Base-by-base conservation (phyloP, 2,329 filamentous ascomycete genomes). In the Aspergillus calidoustus region DNA sequence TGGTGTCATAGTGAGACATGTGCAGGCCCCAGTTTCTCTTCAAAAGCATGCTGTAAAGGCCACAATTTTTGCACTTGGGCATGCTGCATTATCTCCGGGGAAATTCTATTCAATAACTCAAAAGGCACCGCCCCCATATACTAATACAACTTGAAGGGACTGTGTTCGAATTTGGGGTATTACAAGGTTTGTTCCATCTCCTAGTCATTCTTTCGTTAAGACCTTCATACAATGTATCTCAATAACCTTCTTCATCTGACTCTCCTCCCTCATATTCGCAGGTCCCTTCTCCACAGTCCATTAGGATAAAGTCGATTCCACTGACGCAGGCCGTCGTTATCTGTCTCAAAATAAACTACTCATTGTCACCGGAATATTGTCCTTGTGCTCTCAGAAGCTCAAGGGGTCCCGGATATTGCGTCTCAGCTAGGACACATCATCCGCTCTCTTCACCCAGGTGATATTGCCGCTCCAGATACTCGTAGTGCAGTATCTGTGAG, bases 11-110 rank as follows among this genome's bases (percentile, higher is more conserved):
- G 38, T 51, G 52, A 62, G 59, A 51, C 50, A 68, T 70, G 63
- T 63, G 63, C 52, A 23, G 54, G 44, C 61, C 43, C 58, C 34
- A 64, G 25, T 23, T 50, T 70, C 59, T 59, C 57, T 61, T 55
- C 63, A 68, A 59, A 65, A 67, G 56, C 57, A 69, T 68, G 66
- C 60, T 50, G 63, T 63, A 55, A 62, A 50, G 57, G 47, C 55
- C 59, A 57, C 61, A 61, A 52, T 68, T 58, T 53, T 60, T 55
- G 43, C 66, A 59, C 59, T 43, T 38, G 53, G 60, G 22, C 50
- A 43, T 44, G 54, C 49, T 48, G 55, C 23, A 44, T 56, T 43
- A 44, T 41, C 55, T 50, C 48, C 48, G 30, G 49, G 49, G 23
- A 58, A 23, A 49, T 44, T 25, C n/a, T 19, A n/a, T 23, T 44